Evolutionary conservation across 208 protist species (phyloP), one percentile per base, ranked within the genome.

Genomic region (Acanthamoeba culbertsoni): DNA sequence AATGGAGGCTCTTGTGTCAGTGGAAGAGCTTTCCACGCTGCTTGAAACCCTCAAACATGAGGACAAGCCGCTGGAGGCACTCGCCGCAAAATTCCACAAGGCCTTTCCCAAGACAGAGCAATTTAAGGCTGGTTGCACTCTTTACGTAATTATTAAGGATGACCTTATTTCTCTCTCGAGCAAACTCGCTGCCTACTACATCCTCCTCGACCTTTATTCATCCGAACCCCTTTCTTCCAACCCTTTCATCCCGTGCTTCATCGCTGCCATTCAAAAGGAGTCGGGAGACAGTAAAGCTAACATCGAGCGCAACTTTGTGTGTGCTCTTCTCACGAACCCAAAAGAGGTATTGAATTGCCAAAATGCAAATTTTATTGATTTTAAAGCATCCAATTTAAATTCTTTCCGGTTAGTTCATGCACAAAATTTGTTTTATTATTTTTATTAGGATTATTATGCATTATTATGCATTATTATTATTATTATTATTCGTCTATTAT

Each of bases 11-110:
- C 53, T 71, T 57, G 48, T 35, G 33, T 77, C 53, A n/a, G 86
- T 92, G 86, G 86, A 92, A 28, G 86, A 92, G 20, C 86, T 92
- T 3, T 71, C 86, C 40, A 63, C 86, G 33, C 62, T 92, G 86
- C 86, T 92, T 8, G 86, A 71, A 18, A 18, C 33, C 40, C 59
- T 92, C 33, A 51, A 77, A 16, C 62, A 77, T 55, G 86, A 92
- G 8, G 86, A 92, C 62, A 92, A 92, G 33, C 62, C 86, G 0
- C 86, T 92, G 33, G 86, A 92, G 62, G 62, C 86, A 2, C 43
- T 77, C 12, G 43, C 86, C 6, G 86, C 86, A 0, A 71, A 57
- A 71, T 77, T 92, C 42, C 86, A 92, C 35, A 92, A 92, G 48
- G 43, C 86, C 23, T 77, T 63, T 23, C 86, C 26, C 63, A 92